These are phyloP conservation scores for Rhodotorula graminis DNA, from an alignment of 768 basidiomycete species.

Conservation along the genomic window DNA sequence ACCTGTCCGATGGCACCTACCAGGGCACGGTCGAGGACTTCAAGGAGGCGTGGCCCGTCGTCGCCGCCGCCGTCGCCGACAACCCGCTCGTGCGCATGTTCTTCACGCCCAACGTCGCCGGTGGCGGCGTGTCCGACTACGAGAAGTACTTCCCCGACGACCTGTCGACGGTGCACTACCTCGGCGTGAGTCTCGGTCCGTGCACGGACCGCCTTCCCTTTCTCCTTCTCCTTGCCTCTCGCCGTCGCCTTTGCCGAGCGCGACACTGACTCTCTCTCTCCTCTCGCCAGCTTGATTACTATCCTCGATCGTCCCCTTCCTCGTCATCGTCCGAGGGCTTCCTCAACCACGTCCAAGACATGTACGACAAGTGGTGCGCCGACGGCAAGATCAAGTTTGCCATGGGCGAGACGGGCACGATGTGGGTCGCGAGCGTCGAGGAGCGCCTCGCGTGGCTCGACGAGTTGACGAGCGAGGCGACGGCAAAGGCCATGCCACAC, in stretches of 20 bases:
- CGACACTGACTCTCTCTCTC: no score
- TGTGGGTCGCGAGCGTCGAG: slow-evolving; percentile 1
- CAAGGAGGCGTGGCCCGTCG: slow-evolving; percentile 39
- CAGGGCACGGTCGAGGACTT: slow-evolving; percentile 37
- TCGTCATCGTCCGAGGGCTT: slow-evolving; percentile 4
- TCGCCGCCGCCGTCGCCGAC: slow-evolving; percentile 31
- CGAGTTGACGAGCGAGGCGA: slow-evolving; percentile 3
- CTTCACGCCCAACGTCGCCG: slow-evolving; percentile 38
- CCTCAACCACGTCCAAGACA: slow-evolving; percentile 27
- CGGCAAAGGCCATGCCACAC: slow-evolving; percentile 29
- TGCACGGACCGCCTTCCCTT: no score
- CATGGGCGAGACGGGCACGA: slow-evolving; percentile 39
- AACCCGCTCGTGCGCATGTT: slow-evolving; percentile 41
- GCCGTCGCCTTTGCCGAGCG: no score
- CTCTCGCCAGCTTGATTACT: no score
- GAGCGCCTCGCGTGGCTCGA: slow-evolving; percentile 27
- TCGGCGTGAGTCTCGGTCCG: neutral
- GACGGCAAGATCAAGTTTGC: slow-evolving; percentile 35
- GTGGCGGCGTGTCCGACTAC: slow-evolving; percentile 21
- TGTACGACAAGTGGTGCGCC: slow-evolving; percentile 20
- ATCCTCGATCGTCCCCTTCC: no score
- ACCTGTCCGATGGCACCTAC: slow-evolving; percentile 37
- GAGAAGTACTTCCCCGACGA: slow-evolving; percentile 37
- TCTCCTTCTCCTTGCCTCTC: no score
- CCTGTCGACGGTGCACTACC: neutral